Percentiles rank a stretch among this genome's conserved stretches.
Conservation (phyloP, 2,329 filamentous ascomycete genomes). For the Trichoderma guizhouense region DNA sequence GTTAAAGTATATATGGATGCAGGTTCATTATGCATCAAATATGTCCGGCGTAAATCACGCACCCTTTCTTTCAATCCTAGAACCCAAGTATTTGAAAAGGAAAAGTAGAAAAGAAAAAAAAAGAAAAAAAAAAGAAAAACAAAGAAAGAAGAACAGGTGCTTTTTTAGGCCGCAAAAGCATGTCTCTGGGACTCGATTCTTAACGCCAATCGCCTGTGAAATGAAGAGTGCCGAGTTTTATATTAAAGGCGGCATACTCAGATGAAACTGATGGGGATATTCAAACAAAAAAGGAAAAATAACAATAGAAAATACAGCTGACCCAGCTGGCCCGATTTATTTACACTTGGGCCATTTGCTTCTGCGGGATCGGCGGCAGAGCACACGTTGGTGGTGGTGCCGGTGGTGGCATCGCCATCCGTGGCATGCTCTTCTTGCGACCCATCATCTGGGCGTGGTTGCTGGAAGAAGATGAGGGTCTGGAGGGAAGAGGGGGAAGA, state of each 20-base stretch:
- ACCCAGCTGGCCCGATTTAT: neutral
- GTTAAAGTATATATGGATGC: neutral
- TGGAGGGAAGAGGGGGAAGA: conserved; percentile 32
- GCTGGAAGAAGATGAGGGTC: conserved; percentile 20
- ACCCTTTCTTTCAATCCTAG: neutral
- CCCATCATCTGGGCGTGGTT: conserved; percentile 23
- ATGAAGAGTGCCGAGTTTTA: neutral
- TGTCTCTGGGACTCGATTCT: neutral
- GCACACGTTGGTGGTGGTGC: conserved; percentile 54
- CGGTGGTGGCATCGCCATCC: conserved; percentile 45
- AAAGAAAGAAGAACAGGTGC: neutral
- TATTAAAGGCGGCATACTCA: neutral
- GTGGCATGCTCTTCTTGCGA: conserved; percentile 49
- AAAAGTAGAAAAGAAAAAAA: neutral
- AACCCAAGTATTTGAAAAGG: neutral
- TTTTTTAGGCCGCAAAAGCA: neutral
- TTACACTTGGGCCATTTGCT: conserved; percentile 23
- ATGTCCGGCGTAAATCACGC: neutral
- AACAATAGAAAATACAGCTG: neutral
- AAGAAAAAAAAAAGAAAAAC: conserved; percentile 6
- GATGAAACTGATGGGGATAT: neutral
- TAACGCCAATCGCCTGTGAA: neutral
- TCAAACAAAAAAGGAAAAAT: neutral
- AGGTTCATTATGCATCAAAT: conserved; percentile 9
- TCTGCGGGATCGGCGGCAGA: conserved; percentile 42